Evolutionary conservation across 768 basidiomycete genomes (phyloP), one percentile per base, ranked within the genome.

Genomic region (Suillus plorans): DNA sequence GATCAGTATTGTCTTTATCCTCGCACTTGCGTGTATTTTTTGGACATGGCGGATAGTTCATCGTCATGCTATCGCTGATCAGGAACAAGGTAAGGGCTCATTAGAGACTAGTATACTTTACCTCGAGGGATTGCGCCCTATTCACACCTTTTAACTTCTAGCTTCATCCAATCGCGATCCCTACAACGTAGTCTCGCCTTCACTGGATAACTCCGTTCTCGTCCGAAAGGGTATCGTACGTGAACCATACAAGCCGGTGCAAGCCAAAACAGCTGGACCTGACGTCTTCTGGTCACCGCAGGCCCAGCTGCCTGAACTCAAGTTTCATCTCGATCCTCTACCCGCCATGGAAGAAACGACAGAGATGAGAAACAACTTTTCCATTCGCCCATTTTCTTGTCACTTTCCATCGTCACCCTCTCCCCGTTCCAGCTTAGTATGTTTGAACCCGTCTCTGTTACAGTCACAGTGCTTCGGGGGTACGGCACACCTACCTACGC

Each of bases 241-340:
- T 4, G 25, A 59, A 8, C 75, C 65, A 1, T 64, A 3, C 9
- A 2, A 28, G 20, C 65, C 66, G 0, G 55, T 69, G 18, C 68
- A 67, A 9, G 69, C 62, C 25, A 66, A 49, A 5, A 67, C 61
- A 50, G 37, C 37, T 5, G 57, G 25, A 9, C 57, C 57, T 28
- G 65, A 64, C 28, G 56, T 64, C 22, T 63, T 64, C 5, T 61
- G 73, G 34, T 37, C 63, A 16, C 50, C 56, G 16, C 60, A 66
- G 34, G 45, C 64, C 14, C 8, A 60, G 0, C 63, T 67, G 12
- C 58, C 62, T 22, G 64, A 63, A 7, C 37, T 25, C 1, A 45
- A 50, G 5, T 28, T 68, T 22, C 55, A 42, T 31, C 22, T 22
- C 8, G 57, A 59, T 13, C 13, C 52, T 6, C 10, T 56, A 25